Conservation (phyloP, 257 asterid genomes). For the Avicennia marina region DNA sequence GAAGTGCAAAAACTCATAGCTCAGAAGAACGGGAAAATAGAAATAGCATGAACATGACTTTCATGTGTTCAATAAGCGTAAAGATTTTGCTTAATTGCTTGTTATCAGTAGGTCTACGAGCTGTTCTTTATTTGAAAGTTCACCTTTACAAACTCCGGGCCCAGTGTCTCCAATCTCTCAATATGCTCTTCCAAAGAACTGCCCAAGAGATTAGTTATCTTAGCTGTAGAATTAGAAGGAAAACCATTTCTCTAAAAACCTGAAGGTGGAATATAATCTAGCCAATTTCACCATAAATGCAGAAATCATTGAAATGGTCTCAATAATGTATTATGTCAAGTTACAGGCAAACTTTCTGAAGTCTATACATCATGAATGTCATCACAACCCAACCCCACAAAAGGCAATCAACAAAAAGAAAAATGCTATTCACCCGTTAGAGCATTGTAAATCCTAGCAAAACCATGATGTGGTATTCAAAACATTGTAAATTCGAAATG, state of each 20-base stretch:
- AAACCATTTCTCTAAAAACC: constrained; percentile 23
- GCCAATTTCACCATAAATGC: neutral
- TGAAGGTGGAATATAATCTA: constrained; percentile 22
- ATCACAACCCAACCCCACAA: neutral
- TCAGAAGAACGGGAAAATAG: neutral
- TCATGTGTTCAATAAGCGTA: neutral
- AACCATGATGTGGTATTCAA: neutral
- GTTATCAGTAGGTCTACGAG: constrained; percentile 8
- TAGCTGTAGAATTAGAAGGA: constrained; percentile 8
- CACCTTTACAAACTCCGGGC: constrained; percentile 30
- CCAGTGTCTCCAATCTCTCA: constrained; percentile 17
- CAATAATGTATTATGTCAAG: constrained; percentile 5
- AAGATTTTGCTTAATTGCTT: constrained; percentile 3
- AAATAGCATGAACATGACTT: neutral
- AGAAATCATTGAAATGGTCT: neutral
- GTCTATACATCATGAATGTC: neutral
- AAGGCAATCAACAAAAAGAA: neutral
- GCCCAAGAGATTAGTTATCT: constrained; percentile 14
- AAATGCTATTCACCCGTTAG: neutral
- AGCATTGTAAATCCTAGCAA: neutral
- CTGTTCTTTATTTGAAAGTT: constrained; percentile 9
- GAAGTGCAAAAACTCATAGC: neutral
- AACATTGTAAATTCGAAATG: neutral
- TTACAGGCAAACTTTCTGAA: constrained; percentile 5
- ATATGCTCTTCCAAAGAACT: constrained; percentile 17